Percentiles rank a stretch among this genome's conserved stretches.
phyloP scores from a whole-genome alignment of 2,329 filamentous ascomycete species.

The Helminthosporium solani region DNA sequence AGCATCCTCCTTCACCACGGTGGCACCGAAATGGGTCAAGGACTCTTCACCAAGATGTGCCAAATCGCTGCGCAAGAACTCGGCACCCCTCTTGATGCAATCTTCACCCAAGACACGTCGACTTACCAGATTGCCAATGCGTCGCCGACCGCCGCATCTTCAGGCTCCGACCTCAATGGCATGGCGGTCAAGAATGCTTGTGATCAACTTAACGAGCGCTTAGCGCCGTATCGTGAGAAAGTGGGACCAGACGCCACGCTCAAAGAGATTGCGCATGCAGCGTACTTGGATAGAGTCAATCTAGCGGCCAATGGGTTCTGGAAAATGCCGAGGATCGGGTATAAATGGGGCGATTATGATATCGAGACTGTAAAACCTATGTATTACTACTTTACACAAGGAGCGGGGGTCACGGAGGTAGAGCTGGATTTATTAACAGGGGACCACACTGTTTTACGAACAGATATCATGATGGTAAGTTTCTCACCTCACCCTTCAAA shows the following conservation, averaged over 20 bases:
- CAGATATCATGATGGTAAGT: slow-evolving; percentile 82
- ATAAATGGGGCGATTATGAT: slow-evolving; percentile 68
- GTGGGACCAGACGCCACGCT: slow-evolving; percentile 74
- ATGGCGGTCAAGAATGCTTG: slow-evolving; percentile 94
- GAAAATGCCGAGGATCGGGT: slow-evolving; percentile 94
- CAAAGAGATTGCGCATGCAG: slow-evolving; percentile 82
- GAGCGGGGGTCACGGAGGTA: slow-evolving; percentile 83
- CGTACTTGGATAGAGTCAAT: slow-evolving; percentile 94
- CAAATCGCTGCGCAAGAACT: slow-evolving; percentile 92
- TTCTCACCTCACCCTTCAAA: no score
- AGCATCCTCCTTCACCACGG: slow-evolving; percentile 90
- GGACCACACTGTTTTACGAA: slow-evolving; percentile 82
- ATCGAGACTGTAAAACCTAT: slow-evolving; percentile 55
- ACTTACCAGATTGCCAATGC: slow-evolving; percentile 85
- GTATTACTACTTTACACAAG: slow-evolving; percentile 96
- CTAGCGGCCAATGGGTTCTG: slow-evolving; percentile 95
- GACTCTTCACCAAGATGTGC: slow-evolving; percentile 92
- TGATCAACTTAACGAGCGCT: slow-evolving; percentile 79
- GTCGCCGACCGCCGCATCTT: slow-evolving; percentile 87
- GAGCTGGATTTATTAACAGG: slow-evolving; percentile 90
- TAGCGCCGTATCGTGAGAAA: slow-evolving; percentile 81
- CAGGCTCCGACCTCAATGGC: slow-evolving; percentile 90
- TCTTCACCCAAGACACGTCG: slow-evolving; percentile 88
- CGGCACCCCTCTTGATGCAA: slow-evolving; percentile 73
- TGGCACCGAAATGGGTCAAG: slow-evolving; percentile 96